Evolutionary conservation across 441 rosid species (phyloP), one percentile per base, ranked within the genome.

Genomic region (Metrosideros polymorpha): DNA sequence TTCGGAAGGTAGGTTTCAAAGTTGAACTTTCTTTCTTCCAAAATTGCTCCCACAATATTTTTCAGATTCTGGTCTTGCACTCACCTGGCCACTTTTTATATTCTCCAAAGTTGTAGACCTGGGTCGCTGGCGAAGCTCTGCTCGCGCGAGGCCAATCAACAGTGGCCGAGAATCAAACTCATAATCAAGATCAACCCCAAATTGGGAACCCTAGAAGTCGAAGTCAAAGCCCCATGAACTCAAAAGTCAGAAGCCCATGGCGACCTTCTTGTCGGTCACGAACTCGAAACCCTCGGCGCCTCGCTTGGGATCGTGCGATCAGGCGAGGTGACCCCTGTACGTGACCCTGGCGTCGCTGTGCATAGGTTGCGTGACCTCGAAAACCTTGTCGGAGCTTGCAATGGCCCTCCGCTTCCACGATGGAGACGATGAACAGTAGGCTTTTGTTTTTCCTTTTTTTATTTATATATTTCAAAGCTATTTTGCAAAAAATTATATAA

Each of bases 71-170:
- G 1, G 2, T 15, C 10, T 15, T 61, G 22, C 22, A 22, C 22
- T 61, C 1, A 0, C 22, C 9, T 29, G 10, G 39, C 39, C 71
- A 7, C 22, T 7, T 1, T 7, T 15, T 7, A 29, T 61, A 39
- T 61, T 19, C 24, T 29, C 71, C 39, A 29, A 29, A 0, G 24
- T 52, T 61, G 71, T 61, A 61, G 6, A 61, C 7, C 4, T 7
- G 3, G 71, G 39, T 15, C 18, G 12, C 7, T 0, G 6, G 52
- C 14, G 52, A 50, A 50, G 52, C 52, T 50, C 52, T 18, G 2
- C 18, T 57, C 7, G 18, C 0, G 1, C 2, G 0, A 59, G 22
- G 22, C 39, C 6, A 1, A 1, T 22, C 12, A 0, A 59, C 6
- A 6, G 29, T 30, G 39, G 1, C 1, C 4, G 39, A 61, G 1